Conservation (phyloP, 23 red algal species). For the Cyanidioschyzon merolae region DNA sequence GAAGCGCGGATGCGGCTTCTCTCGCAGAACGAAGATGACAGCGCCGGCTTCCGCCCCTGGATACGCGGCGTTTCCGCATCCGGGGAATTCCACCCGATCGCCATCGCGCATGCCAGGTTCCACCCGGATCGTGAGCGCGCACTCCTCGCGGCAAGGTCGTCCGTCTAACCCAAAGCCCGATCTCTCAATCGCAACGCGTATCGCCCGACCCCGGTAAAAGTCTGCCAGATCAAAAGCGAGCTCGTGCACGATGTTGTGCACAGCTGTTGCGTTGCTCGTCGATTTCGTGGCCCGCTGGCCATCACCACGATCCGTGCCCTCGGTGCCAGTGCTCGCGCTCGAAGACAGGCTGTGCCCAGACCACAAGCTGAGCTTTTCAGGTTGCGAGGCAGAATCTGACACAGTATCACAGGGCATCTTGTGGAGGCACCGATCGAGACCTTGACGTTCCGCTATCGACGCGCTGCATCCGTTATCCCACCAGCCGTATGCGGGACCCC, state of each 20-base stretch:
- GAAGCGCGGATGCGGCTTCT: slow-evolving; percentile 21
- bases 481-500: slow-evolving; percentile 7
- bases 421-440: background rate
- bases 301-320: background rate
- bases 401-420: background rate
- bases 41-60: slow-evolving; percentile 15
- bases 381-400: background rate
- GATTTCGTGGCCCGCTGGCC: background rate
- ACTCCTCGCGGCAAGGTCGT: background rate
- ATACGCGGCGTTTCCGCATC: slow-evolving; percentile 1
- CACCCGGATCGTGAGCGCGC: slow-evolving; percentile 16
- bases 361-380: background rate
- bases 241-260: background rate
- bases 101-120: slow-evolving; percentile 23
- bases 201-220: background rate
- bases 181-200: background rate
- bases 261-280: background rate
- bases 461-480: slow-evolving; percentile 17
- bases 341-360: background rate
- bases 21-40: slow-evolving; percentile 20
- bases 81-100: slow-evolving; percentile 20
- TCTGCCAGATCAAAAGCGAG: background rate
- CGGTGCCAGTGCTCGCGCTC: background rate
- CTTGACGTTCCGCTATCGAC: background rate
- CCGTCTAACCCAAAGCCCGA: background rate